These are phyloP conservation scores for Cystobasidium onofrii DNA, from an alignment of 768 basidiomycete genomes.

Conservation along the genomic window DNA sequence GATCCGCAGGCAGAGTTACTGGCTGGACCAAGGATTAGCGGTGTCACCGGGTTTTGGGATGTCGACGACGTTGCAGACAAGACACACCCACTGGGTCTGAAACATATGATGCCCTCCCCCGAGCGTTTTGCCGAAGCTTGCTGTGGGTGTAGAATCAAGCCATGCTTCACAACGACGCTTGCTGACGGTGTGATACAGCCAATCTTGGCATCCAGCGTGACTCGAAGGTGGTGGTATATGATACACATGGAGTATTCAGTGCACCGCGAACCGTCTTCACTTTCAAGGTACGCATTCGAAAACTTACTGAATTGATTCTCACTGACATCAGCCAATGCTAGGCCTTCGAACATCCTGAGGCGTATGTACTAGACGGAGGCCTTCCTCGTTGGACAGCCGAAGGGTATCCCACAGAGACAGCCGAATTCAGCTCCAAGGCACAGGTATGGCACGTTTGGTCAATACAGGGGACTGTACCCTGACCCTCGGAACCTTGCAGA, in stretches of 20 bases:
- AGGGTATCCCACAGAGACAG: conserved; percentile 13
- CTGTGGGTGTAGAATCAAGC: too few relatives aligned
- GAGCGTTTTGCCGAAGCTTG: conserved; percentile 61
- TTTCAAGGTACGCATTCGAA: conserved; percentile 57
- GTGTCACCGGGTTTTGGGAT: conserved; percentile 63
- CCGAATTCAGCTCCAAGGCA: neutral
- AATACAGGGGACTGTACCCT: too few relatives aligned
- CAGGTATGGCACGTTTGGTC: neutral
- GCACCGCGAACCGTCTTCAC: conserved; percentile 88
- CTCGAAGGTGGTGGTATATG: conserved; percentile 83
- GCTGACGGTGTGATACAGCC: conserved; percentile 11
- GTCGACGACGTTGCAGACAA: conserved; percentile 58
- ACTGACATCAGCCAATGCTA: conserved; percentile 27
- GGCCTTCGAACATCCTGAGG: conserved; percentile 75
- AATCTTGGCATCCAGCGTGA: conserved; percentile 62
- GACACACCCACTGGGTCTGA: conserved; percentile 61
- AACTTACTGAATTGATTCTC: too few relatives aligned
- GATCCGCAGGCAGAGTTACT: conserved; percentile 60
- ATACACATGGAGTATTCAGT: conserved; percentile 81
- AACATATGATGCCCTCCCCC: conserved; percentile 84
- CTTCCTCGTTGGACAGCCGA: conserved; percentile 52
- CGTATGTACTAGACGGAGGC: conserved; percentile 82
- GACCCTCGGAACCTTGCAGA: neutral
- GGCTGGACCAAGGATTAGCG: neutral
- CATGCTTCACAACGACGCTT: too few relatives aligned